phyloP scores from a whole-genome alignment of 768 basidiomycete genomes.

The Lactarius tabidus region DNA sequence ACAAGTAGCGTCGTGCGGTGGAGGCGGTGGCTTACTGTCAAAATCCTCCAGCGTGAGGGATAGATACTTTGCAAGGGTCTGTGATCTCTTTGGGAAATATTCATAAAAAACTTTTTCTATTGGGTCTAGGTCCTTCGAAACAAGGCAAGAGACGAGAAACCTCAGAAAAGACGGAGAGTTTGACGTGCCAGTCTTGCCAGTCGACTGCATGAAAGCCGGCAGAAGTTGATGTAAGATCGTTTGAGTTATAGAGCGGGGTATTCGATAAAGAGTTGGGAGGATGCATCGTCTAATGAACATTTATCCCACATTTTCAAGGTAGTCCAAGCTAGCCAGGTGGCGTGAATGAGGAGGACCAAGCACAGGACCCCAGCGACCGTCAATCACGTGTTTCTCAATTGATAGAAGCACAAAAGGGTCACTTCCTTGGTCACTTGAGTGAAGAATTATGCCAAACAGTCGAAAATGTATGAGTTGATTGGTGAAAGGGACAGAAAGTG shows the following conservation, averaged over 20 bases:
- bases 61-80: slow-evolving; percentile 15
- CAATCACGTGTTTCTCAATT: background rate
- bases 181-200: background rate
- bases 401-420: background rate
- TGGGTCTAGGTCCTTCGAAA: slow-evolving; percentile 9
- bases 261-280: background rate
- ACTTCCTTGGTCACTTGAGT: background rate
- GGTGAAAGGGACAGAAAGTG: background rate
- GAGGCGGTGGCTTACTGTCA: slow-evolving; percentile 4
- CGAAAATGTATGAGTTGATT: background rate
- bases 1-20: slow-evolving; percentile 12
- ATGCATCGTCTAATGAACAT: background rate
- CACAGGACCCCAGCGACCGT: background rate
- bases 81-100: slow-evolving; percentile 15
- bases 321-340: slow-evolving; percentile 2
- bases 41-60: slow-evolving; percentile 3
- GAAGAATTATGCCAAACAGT: background rate
- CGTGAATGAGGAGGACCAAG: background rate
- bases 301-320: slow-evolving; percentile 5
- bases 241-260: background rate
- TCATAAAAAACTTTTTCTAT: slow-evolving; percentile 12
- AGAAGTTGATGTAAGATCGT: background rate
- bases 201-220: background rate
- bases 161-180: slow-evolving; percentile 1
- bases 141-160: slow-evolving; percentile 12